Conservation (phyloP, 2,329 filamentous ascomycete species). For the Trichoderma arundinaceum region DNA sequence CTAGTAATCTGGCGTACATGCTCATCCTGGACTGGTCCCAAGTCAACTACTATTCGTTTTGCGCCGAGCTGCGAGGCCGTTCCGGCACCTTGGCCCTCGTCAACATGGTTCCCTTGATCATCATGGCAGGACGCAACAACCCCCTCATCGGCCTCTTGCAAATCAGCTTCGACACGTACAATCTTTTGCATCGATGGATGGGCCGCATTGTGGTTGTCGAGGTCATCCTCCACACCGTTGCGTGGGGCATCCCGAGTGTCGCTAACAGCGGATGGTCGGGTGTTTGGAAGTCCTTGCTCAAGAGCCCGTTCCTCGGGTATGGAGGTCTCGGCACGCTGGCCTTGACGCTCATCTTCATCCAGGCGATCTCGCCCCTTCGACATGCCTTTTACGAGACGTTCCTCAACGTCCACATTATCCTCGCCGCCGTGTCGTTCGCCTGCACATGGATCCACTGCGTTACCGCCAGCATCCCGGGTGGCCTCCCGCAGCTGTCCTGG, state of each 20-base stretch:
- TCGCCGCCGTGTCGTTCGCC: constrained; percentile 70
- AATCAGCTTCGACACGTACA: constrained; percentile 96
- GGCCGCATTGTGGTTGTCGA: constrained; percentile 76
- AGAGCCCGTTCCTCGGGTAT: constrained; percentile 68
- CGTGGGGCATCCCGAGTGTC: constrained; percentile 76
- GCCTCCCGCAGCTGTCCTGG: constrained; percentile 74
- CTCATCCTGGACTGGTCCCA: constrained; percentile 65
- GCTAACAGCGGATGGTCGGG: constrained; percentile 67
- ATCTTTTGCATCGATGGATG: constrained; percentile 73
- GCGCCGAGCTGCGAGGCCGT: constrained; percentile 84
- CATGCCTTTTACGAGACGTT: constrained; percentile 99
- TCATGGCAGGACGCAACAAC: constrained; percentile 92
- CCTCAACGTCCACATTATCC: constrained; percentile 80
- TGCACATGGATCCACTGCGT: constrained; percentile 81
- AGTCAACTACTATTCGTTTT: constrained; percentile 65
- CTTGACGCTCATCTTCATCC: constrained; percentile 69
- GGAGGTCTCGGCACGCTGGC: constrained; percentile 66
- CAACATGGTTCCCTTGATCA: constrained; percentile 90
- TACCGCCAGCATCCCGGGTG: constrained; percentile 66
- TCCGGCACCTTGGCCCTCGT: constrained; percentile 82
- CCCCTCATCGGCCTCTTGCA: constrained; percentile 80
- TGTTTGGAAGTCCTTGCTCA: constrained; percentile 58
- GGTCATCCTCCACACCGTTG: constrained; percentile 69
- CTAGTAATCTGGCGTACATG: constrained; percentile 68
- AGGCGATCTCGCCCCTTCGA: constrained; percentile 78